A percentile compares a stretch with the other conserved stretches of the same genome.
phyloP scores from a whole-genome alignment of 768 basidiomycete genomes.

The Pholiota molesta region DNA sequence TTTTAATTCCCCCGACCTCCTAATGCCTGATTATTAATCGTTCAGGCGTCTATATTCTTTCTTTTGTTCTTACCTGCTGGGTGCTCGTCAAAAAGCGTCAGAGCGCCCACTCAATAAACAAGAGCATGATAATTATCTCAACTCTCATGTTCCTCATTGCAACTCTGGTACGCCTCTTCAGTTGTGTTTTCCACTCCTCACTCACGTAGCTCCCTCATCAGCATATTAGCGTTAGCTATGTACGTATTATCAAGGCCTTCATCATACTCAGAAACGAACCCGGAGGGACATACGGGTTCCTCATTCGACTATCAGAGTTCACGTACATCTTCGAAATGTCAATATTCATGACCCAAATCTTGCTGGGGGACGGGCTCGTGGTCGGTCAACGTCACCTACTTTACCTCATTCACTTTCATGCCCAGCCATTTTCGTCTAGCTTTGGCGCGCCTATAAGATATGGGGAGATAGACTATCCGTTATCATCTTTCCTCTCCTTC shows the following conservation, averaged over 20 bases:
- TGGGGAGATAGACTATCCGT: not conserved
- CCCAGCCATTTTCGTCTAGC: not conserved
- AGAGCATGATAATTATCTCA: not conserved
- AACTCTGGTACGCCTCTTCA: not conserved
- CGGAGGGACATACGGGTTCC: not conserved
- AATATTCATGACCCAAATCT: not conserved
- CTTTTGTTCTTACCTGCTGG: not conserved
- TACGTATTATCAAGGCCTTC: not conserved
- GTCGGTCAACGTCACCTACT: no score
- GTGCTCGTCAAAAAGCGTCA: not conserved
- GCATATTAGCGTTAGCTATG: not conserved
- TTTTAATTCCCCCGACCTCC: no score
- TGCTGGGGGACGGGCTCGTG: not conserved
- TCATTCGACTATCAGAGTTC: not conserved
- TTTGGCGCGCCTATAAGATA: not conserved
- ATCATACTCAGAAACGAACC: not conserved
- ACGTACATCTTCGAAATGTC: not conserved
- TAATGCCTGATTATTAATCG: not conserved
- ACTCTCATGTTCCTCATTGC: not conserved
- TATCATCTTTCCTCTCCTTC: not conserved
- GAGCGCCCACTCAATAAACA: not conserved
- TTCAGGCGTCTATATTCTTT: not conserved
- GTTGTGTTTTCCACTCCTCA: not conserved
- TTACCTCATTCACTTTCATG: not conserved
- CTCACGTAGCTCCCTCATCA: not conserved